Base-by-base conservation (phyloP, 306 rosid genomes). In the Dryas octopetala region DNA sequence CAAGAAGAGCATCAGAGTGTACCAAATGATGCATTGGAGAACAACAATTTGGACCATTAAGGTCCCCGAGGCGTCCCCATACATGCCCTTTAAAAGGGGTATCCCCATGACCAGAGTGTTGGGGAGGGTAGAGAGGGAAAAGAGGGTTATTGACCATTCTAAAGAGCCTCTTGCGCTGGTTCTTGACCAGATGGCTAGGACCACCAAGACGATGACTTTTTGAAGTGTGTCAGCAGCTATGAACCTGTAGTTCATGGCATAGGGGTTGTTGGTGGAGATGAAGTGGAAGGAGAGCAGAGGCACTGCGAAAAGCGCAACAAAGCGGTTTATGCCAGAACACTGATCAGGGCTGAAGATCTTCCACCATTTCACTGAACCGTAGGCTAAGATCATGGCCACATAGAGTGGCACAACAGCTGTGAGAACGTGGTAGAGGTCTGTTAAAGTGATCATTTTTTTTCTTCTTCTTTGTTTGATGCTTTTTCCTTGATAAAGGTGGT, bases 351-450 rank as follows among this genome's bases (percentile, higher is more conserved):
- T 88, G 85, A 92, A 92, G 79, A 92, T 92, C 66, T 90, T 88
- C 96, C 96, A 92, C 97, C 96, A 92, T 76, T 90, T 90, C 10
- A 92, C 97, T 0, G 97, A 92, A 5, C 94, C 97, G 54, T 92
- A 92, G 0, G 97, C 97, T 0, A 90, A 78, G 67, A 92, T 83
- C 97, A 89, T 91, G 6, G 97, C 97, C 47, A 91, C 97, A 38
- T 91, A 91, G 7, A 91, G 91, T 0, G 97, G 97, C 15, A 92
- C 97, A 55, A 92, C 97, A 0, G 92, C 96, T 0, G 97, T 90
- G 7, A 92, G 88, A 46, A 92, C 97, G 50, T 90, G 97, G 85
- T 92, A 92, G 19, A 92, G 83, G 82, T 92, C 97, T 6, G 73
- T 13, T 15, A 65, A 70, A 2, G 78, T 81, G 78, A 92, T 92